Evolutionary conservation across 345 rosid species (phyloP), one percentile per base, ranked within the genome.

Genomic region (Boechera retrofracta): DNA sequence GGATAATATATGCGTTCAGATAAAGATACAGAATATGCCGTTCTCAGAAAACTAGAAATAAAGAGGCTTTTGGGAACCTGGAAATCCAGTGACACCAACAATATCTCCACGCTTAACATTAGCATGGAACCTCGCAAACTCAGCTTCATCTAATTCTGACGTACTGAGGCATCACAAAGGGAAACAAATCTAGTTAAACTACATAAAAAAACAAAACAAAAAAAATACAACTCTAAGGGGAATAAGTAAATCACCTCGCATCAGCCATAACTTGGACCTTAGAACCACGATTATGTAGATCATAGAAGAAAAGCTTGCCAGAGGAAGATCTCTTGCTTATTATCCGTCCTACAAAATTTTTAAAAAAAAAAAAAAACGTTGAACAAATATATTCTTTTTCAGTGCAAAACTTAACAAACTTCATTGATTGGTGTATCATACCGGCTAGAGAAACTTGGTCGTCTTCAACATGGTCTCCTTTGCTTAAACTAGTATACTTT

Each of bases 201-300:
- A 5, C 2, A 42, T 12, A 42, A 3, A 41, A 1, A 42, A 42
- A 15, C 2, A 15, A 7, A 33, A 33, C 24, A 21, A 21, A 21
- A 21, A 21, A 21, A 21, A 21, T 21, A 21, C n/a, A 47, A 47
- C 52, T 47, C 3, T n/a, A 10, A 41, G 45, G 13, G 5, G 45
- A 47, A n/a, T 16, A 48, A 48, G 24, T 11, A 69, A 69, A 12
- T 64, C 75, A 90, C 96, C 96, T 89, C 1, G 86, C 88, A 81
- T 88, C 96, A 74, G 92, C 87, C 96, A 86, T 88, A 18, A 93
- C 92, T 85, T 93, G 97, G 53, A 93, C 87, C 80, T 91, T 93
- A 12, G 72, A 79, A 69, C 87, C 86, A 65, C 48, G 64, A 38
- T 81, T 79, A 60, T 88, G 89, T 80, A 93, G 56, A 82, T 93